Conservation (phyloP, 768 basidiomycete genomes). For the Lepiota venenata region DNA sequence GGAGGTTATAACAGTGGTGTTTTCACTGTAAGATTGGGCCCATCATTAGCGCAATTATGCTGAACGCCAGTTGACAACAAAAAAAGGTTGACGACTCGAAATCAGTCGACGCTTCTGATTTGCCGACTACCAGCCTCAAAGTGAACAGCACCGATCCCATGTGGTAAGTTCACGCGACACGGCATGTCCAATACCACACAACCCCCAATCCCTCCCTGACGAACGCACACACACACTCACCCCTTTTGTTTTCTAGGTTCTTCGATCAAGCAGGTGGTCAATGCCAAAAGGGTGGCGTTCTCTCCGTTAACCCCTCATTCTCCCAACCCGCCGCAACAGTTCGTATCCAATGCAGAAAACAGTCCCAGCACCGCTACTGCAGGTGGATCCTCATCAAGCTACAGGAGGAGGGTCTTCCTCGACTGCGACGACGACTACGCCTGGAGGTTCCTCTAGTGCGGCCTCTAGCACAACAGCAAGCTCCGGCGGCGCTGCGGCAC, state of each 20-base stretch:
- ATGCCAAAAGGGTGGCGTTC: constrained; percentile 33
- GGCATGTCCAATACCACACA: background rate
- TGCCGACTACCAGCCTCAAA: constrained; percentile 26
- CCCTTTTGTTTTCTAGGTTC: too few species aligned
- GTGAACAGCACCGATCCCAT: constrained; percentile 33
- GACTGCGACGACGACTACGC: too few species aligned
- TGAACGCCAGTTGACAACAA: too few species aligned
- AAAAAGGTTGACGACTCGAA: constrained; percentile 12
- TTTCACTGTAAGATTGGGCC: constrained; percentile 28
- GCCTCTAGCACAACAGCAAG: too few species aligned
- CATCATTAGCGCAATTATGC: too few species aligned
- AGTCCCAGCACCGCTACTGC: constrained; percentile 15
- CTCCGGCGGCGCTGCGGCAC: too few species aligned
- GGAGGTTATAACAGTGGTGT: constrained; percentile 34
- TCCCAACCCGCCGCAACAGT: constrained; percentile 29
- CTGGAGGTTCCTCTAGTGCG: too few species aligned
- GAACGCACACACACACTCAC: too few species aligned
- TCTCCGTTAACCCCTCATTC: constrained; percentile 33
- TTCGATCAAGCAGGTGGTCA: constrained; percentile 37
- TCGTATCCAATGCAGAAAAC: constrained; percentile 34
- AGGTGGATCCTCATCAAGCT: too few species aligned
- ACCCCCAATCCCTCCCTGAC: background rate
- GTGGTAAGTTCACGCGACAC: constrained; percentile 21
- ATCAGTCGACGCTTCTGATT: constrained; percentile 30
- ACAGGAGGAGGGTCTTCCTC: too few species aligned